phyloP scores from a whole-genome alignment of 192 early-diverging fungal species.

The Spizellomyces sp. region DNA sequence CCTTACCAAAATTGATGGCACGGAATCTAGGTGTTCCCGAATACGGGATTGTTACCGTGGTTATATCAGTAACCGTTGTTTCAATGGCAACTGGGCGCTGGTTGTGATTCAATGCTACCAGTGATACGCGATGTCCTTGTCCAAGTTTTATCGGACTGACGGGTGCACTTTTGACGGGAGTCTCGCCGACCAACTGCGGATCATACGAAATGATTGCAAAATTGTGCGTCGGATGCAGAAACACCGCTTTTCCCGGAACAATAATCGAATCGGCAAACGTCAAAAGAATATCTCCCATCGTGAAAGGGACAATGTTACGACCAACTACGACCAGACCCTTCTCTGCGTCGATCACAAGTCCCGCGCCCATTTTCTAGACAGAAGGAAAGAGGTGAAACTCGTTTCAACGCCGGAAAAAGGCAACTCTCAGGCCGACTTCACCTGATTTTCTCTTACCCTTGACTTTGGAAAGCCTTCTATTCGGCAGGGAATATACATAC shows the following conservation, averaged over 20 bases:
- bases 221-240: slow-evolving; percentile 88
- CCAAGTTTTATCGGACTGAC: slow-evolving; percentile 59
- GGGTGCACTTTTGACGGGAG: slow-evolving; percentile 65
- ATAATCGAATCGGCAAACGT: slow-evolving; percentile 87
- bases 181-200: slow-evolving; percentile 68
- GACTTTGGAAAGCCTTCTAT: slow-evolving; percentile 73
- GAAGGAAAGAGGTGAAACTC: too few relatives aligned
- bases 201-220: slow-evolving; percentile 86
- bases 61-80: slow-evolving; percentile 58
- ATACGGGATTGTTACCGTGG: slow-evolving; percentile 50
- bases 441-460: slow-evolving; percentile 16
- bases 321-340: slow-evolving; percentile 81
- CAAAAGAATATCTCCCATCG: slow-evolving; percentile 76
- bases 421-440: not conserved
- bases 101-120: slow-evolving; percentile 56
- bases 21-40: slow-evolving; percentile 63
- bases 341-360: slow-evolving; percentile 77
- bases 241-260: slow-evolving; percentile 80
- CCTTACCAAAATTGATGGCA: slow-evolving; percentile 63
- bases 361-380: slow-evolving; percentile 62
- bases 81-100: slow-evolving; percentile 51
- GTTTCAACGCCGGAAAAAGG: slow-evolving; percentile 3
- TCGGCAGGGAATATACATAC: slow-evolving; percentile 77
- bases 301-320: slow-evolving; percentile 78
- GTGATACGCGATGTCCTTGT: slow-evolving; percentile 59